phyloP scores from a whole-genome alignment of 352 stramenopile genomes.

The Globisporangium camurandrum region DNA sequence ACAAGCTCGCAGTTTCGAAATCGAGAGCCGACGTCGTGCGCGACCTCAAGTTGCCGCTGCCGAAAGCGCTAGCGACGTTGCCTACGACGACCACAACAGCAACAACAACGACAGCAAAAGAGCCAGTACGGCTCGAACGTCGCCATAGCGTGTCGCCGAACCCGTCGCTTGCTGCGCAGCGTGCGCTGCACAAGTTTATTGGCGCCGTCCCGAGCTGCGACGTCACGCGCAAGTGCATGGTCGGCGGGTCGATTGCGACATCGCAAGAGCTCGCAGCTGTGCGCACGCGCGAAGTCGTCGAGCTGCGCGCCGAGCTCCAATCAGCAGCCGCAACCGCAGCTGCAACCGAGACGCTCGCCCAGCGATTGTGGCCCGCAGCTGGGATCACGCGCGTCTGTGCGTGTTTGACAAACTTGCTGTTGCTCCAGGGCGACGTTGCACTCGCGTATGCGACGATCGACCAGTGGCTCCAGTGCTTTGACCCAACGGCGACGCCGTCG shows the following conservation, averaged over 20 bases:
- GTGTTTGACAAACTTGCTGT: constrained; percentile 64
- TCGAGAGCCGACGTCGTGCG: constrained; percentile 11
- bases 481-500: constrained; percentile 52
- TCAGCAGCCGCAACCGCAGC: constrained; percentile 55
- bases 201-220: constrained; percentile 66
- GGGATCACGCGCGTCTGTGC: constrained; percentile 76
- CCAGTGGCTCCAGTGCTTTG: constrained; percentile 69
- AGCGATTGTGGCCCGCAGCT: constrained; percentile 65
- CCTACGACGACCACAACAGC: not conserved
- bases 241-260: constrained; percentile 49
- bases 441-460: constrained; percentile 45
- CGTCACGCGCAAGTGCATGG: constrained; percentile 63
- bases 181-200: constrained; percentile 62
- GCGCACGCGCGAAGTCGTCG: constrained; percentile 53
- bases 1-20: constrained; percentile 3
- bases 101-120: too few relatives aligned
- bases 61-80: not conserved
- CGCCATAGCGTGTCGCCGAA: constrained; percentile 48
- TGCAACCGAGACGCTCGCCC: constrained; percentile 47
- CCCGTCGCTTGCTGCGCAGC: constrained; percentile 37
- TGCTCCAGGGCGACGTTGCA: constrained; percentile 61
- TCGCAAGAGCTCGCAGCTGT: constrained; percentile 60
- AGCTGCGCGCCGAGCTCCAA: constrained; percentile 56
- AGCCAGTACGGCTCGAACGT: constrained; percentile 11
- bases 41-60: constrained; percentile 10